A percentile compares a stretch with the other conserved stretches of the same genome.
Evolutionary conservation across 139 green algal genomes (phyloP).

Genomic region (Desmodesmus armatus): DNA sequence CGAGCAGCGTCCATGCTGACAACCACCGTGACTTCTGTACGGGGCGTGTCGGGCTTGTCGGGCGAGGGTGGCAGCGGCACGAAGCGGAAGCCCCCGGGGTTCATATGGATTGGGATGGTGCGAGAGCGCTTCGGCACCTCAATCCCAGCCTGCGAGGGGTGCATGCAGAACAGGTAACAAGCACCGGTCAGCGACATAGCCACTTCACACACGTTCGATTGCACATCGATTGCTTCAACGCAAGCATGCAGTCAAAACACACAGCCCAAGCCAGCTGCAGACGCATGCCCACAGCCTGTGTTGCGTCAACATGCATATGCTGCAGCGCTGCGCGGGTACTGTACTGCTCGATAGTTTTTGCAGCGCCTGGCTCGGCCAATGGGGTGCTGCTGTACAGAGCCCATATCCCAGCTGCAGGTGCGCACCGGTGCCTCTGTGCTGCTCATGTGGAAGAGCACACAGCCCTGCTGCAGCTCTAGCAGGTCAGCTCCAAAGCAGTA

Average conservation of each 20-base stretch:
- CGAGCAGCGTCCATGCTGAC: constrained; percentile 4
- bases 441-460: not conserved
- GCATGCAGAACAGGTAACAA: not conserved
- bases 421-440: too few species aligned
- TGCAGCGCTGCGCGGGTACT: not conserved
- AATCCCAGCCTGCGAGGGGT: not conserved
- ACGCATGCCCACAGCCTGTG: too few species aligned
- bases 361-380: too few species aligned
- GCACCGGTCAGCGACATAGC: too few species aligned
- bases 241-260: too few species aligned
- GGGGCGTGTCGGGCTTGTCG: not conserved
- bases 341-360: too few species aligned
- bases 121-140: not conserved
- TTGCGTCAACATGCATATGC: too few species aligned
- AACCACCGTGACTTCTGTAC: constrained; percentile 25
- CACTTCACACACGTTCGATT: too few species aligned
- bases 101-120: not conserved
- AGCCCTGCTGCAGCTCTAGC: constrained; percentile 13
- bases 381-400: too few species aligned
- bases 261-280: too few species aligned
- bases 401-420: too few species aligned
- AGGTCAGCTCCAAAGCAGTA: constrained; percentile 37
- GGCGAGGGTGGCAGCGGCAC: constrained; percentile 31
- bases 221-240: too few species aligned
- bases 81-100: constrained; percentile 42